Base-by-base conservation (phyloP, 352 stramenopile species). In the Phytopythium mirpurense region DNA sequence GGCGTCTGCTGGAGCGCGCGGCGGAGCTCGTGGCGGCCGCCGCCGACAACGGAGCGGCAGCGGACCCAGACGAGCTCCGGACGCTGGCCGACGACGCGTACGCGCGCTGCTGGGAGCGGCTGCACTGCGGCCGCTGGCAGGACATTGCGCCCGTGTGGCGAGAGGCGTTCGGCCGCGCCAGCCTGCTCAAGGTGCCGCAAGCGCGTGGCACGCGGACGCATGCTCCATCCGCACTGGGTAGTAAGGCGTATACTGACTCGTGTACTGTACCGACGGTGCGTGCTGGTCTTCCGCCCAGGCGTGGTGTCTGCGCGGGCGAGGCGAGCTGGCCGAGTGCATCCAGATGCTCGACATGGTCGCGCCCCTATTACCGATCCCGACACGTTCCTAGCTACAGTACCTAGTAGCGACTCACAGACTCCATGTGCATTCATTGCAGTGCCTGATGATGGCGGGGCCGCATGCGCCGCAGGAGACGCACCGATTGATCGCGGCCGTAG, bases 111-210 rank as follows among this genome's bases (percentile, higher is more conserved):
- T 93, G 80, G 80, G 80, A 93, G 56, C 68, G 70, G 12, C 57
- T 93, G 43, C 83, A 93, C 62, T 83, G 74, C 41, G 83, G 77
- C 5, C 75, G 60, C 54, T 93, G 83, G 83, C 88, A 89, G 50
- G 63, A 60, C 36, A 60, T 93, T 10, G 50, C 60, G 10, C 38
- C 57, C 8, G 67, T 76, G 43, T 93, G 78, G 80, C 72, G 78
- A 5, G 55, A 83, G 43, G 66, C 74, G 26, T 93, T 90, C 54
- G 83, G 70, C 1, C 42, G 62, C 31, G 78, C 83, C 9, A 68
- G 67, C 24, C 51, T 89, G 21, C 34, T 91, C 34, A 68, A 80
- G 40, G 82, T 83, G 42, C 5, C 29, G 9, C n/a, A n/a, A n/a
- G n/a, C n/a, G n/a, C n/a, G n/a, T n/a, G n/a, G n/a, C n/a, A n/a